phyloP scores from a whole-genome alignment of 169 alveolate genomes.

The Plasmodium fragile region DNA sequence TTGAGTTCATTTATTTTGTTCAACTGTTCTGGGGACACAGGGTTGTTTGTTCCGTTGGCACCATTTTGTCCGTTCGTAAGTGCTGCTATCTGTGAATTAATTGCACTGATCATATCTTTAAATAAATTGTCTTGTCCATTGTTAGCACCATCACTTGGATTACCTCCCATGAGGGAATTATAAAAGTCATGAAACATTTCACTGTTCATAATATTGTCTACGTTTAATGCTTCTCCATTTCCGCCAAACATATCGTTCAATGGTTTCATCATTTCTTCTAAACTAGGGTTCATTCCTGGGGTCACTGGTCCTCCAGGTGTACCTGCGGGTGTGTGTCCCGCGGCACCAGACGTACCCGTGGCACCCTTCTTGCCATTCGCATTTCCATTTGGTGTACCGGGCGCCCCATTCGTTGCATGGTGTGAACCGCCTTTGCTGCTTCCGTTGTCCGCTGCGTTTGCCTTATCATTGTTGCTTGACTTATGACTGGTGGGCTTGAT shows the following conservation, averaged over 20 bases:
- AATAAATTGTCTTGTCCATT: background rate
- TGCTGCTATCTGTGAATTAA: background rate
- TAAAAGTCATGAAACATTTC: constrained; percentile 4
- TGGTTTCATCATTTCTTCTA: background rate
- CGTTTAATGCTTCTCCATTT: background rate
- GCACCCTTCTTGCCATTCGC: background rate
- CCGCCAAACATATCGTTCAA: background rate
- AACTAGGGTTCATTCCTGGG: background rate
- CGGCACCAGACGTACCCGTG: background rate
- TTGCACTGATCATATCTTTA: constrained; percentile 21
- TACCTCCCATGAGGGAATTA: constrained; percentile 18
- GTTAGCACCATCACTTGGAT: background rate
- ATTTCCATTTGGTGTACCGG: background rate
- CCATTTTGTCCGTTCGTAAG: background rate
- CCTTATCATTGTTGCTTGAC: background rate
- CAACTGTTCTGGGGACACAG: background rate
- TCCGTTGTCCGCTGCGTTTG: background rate
- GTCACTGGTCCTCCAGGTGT: background rate
- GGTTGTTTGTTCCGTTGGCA: background rate
- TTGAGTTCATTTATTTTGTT: constrained; percentile 16
- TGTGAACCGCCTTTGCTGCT: background rate
- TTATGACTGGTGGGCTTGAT: constrained; percentile 23
- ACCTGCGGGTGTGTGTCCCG: background rate
- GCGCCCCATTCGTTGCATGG: background rate
- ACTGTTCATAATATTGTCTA: constrained; percentile 24